These are phyloP conservation scores for Trichoderma gamsii DNA, from an alignment of 495 filamentous ascomycete species.

Conservation along the genomic window DNA sequence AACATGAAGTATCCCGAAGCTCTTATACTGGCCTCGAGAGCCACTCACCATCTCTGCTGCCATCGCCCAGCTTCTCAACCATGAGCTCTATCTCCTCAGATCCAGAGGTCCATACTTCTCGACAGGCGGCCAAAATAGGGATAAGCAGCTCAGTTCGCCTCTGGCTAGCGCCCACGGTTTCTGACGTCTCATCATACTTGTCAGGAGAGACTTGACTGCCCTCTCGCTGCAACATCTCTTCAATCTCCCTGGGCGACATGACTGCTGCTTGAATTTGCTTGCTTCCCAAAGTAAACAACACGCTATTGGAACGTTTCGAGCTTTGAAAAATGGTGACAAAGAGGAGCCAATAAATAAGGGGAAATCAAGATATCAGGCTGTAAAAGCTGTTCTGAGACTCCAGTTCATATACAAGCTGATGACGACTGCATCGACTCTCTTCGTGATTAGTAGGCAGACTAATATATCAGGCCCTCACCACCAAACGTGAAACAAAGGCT, in stretches of 20 bases:
- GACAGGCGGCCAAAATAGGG: slow-evolving; percentile 23
- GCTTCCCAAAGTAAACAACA: not conserved
- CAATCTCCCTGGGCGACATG: slow-evolving; percentile 13
- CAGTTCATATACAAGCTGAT: not conserved
- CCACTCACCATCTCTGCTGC: slow-evolving; percentile 59
- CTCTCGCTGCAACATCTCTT: slow-evolving; percentile 2
- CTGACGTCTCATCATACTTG: slow-evolving; percentile 2
- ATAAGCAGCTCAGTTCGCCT: not conserved
- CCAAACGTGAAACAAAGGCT: not conserved
- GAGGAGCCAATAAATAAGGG: not conserved
- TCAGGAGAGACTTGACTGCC: slow-evolving; percentile 14
- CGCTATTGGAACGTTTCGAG: not conserved
- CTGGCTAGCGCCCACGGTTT: not conserved
- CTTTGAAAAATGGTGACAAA: not conserved
- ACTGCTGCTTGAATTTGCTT: not conserved
- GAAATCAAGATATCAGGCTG: not conserved
- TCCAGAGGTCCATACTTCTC: slow-evolving; percentile 29
- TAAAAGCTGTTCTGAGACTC: not conserved
- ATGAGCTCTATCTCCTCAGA: slow-evolving; percentile 41
- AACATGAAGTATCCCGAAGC: slow-evolving; percentile 8
- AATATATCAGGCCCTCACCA: not conserved
- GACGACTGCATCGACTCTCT: not conserved
- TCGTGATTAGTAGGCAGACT: not conserved
- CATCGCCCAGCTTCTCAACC: slow-evolving; percentile 57
- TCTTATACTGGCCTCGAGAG: not conserved